These are phyloP conservation scores for Bruguiera sexangula DNA, from an alignment of 345 rosid species.

Conservation along the genomic window DNA sequence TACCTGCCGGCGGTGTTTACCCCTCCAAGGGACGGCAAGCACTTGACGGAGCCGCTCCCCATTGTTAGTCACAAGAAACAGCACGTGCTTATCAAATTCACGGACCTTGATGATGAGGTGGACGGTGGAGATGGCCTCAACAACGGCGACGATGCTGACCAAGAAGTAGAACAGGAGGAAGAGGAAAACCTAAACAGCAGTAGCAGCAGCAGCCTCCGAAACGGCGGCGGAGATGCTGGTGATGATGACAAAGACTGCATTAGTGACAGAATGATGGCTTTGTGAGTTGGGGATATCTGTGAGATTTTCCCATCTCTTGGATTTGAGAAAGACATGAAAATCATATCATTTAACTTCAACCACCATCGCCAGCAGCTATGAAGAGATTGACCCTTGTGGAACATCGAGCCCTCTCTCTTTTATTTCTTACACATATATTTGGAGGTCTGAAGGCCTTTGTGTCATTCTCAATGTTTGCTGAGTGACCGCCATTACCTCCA, in stretches of 20 bases:
- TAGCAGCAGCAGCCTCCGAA: slow-evolving; percentile 9
- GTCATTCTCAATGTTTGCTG: not conserved
- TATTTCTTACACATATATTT: not conserved
- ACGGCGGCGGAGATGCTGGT: slow-evolving; percentile 36
- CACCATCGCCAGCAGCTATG: slow-evolving; percentile 14
- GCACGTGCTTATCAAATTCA: not conserved
- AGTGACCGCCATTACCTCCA: slow-evolving; percentile 22
- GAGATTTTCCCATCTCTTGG: not conserved
- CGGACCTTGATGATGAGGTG: not conserved
- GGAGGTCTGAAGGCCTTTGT: too few relatives aligned
- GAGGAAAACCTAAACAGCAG: not conserved
- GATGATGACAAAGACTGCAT: slow-evolving; percentile 23
- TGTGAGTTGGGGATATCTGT: not conserved
- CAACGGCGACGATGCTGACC: slow-evolving; percentile 8
- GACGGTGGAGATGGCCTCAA: slow-evolving; percentile 16
- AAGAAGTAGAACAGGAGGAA: not conserved
- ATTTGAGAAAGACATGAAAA: slow-evolving; percentile 2
- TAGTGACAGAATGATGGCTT: slow-evolving; percentile 3
- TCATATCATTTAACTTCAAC: slow-evolving; percentile 8
- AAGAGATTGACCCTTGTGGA: slow-evolving; percentile 24
- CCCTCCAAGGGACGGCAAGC: slow-evolving; percentile 79
- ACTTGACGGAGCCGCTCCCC: slow-evolving; percentile 48
- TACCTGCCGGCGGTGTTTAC: slow-evolving; percentile 77
- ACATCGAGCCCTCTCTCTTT: slow-evolving; percentile 33
- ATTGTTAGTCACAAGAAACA: slow-evolving; percentile 33